phyloP scores from a whole-genome alignment of 192 early-diverging fungal species.

The Coemansia sp. region DNA sequence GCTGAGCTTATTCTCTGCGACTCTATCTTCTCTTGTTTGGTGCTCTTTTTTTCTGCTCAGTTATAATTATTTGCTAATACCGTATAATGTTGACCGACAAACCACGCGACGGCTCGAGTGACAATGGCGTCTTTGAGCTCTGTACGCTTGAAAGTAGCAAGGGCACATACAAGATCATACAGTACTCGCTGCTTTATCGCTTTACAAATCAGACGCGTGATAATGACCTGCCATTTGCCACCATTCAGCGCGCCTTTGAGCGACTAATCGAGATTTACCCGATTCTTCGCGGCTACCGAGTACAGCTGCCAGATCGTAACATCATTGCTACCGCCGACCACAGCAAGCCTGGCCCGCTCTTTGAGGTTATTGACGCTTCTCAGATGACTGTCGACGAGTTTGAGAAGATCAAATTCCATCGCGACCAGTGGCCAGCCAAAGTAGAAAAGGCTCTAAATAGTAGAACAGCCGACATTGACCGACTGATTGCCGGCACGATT shows the following conservation, averaged over 20 bases:
- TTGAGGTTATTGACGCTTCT: not conserved
- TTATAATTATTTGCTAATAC: not conserved
- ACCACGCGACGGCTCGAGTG: not conserved
- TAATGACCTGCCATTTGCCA: not conserved
- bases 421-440: not conserved
- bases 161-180: not conserved
- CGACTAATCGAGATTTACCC: not conserved
- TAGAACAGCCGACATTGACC: not conserved
- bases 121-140: not conserved
- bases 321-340: not conserved
- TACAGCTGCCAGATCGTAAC: not conserved
- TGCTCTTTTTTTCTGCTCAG: not conserved
- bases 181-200: constrained; percentile 6
- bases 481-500: not conserved
- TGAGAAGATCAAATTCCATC: not conserved
- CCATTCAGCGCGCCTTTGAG: constrained; percentile 1
- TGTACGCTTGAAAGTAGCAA: not conserved
- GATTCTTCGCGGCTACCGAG: not conserved
- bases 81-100: not conserved
- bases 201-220: no score
- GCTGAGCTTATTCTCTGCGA: not conserved
- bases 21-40: not conserved
- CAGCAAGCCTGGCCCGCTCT: constrained; percentile 1
- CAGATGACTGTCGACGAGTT: not conserved
- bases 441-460: not conserved